Conservation (phyloP, 257 asterid species). For the Lycium barbarum region DNA sequence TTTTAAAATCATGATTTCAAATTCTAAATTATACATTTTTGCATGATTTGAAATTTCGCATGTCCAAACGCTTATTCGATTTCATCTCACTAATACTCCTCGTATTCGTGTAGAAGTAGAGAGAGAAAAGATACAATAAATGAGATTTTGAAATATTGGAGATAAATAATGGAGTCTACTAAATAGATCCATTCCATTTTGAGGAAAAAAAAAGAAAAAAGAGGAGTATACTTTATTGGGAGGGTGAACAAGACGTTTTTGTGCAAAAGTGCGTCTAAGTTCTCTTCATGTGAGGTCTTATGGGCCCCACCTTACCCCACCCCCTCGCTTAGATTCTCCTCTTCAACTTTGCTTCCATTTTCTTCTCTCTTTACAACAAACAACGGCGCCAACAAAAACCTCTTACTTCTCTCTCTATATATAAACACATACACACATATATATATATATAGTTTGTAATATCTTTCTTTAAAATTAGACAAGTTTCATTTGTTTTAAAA, state of each 20-base stretch:
- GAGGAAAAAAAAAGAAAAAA: no score
- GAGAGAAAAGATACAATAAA: not conserved
- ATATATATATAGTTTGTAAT: not conserved
- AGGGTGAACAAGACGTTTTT: conserved; percentile 34
- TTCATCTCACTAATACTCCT: no score
- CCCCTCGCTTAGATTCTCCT: conserved; percentile 36
- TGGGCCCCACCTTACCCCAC: conserved; percentile 46
- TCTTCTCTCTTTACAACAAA: conserved; percentile 33
- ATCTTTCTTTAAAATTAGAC: not conserved
- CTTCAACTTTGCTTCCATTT: conserved; percentile 12
- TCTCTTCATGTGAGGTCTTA: conserved; percentile 70
- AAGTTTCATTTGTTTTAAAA: not conserved
- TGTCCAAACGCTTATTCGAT: no score
- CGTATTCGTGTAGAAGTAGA: not conserved
- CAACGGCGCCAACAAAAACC: conserved; percentile 24
- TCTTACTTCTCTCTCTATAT: conserved; percentile 23
- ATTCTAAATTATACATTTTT: no score
- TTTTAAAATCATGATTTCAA: no score
- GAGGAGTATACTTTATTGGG: no score
- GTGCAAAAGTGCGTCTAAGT: conserved; percentile 78
- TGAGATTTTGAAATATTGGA: not conserved
- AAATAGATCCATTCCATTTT: no score
- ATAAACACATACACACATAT: not conserved
- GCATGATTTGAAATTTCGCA: no score
- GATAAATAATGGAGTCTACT: not conserved